Base-by-base conservation (phyloP, 2,329 filamentous ascomycete genomes). In the Neofusicoccum sp. region DNA sequence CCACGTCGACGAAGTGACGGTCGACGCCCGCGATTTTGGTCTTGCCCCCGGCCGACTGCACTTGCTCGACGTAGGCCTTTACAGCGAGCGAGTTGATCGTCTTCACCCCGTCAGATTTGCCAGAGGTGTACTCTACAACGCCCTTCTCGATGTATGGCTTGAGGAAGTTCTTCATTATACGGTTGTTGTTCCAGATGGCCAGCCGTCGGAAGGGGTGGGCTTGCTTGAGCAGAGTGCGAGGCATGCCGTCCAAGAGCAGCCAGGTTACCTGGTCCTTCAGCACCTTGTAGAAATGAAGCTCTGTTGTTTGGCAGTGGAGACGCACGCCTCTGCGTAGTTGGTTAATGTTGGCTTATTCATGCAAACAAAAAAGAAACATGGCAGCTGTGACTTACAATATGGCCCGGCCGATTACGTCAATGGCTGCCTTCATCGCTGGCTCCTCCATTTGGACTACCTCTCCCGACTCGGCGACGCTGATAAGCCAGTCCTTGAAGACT, bases 281-380 rank as follows among this genome's bases (percentile, higher is more conserved):
- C 9, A 45, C 20, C 20, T 20, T 20, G 20, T 20, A 71, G 9
- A 38, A n/a, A 38, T 9, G 34, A 61, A 62, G 26, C 67, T 66
- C 4, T 71, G 64, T 30, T 70, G 61, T 3, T 67, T 20, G 20
- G 20, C 20, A 20, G 20, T 20, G 20, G 20, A 20, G 67, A 4
- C 71, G 67, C 7, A 71, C 20, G 20, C 20, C 20, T 20, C 20
- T 20, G 20, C 20, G 20, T 20, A 20, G 20, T 20, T 20, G 20
- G 20, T 20, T 20, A 20, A 20, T 20, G 20, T 20, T 20, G 20
- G 20, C 20, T 20, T 20, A 20, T 20, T 20, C 20, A 20, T 20
- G 20, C 20, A 20, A 20, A 20, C 20, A 20, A 20, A 20, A 20
- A 20, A 20, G 65, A 33, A 70, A 20, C 20, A 20, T 20, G 20